Percentiles rank a stretch among this genome's conserved stretches.
Evolutionary conservation across 2,329 filamentous ascomycete genomes (phyloP).

Genomic region (Achaetomium macrosporum): DNA sequence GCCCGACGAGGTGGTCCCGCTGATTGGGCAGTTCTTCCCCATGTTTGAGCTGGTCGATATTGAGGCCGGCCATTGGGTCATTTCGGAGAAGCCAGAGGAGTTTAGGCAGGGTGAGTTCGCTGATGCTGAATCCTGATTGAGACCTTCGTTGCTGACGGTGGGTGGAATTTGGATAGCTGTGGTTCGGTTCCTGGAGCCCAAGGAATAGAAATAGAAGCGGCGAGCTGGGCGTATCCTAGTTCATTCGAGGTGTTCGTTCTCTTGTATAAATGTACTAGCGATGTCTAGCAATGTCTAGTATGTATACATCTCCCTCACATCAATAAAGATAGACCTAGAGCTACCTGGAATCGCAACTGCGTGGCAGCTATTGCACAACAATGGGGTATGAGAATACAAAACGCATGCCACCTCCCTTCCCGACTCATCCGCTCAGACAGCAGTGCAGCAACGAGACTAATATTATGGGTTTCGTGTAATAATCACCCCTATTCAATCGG

Average conservation of each 20-base stretch:
- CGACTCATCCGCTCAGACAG: no score
- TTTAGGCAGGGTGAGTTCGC: slow-evolving; percentile 62
- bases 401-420: no score
- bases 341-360: no score
- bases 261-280: not conserved
- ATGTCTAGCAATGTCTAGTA: not conserved
- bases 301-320: not conserved
- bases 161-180: slow-evolving; percentile 26
- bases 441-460: no score
- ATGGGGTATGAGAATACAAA: no score
- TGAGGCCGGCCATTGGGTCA: slow-evolving; percentile 80
- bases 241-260: no score
- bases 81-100: slow-evolving; percentile 77
- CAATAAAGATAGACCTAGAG: no score
- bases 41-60: slow-evolving; percentile 67
- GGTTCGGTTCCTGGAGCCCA: slow-evolving; percentile 30
- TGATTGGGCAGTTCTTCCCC: slow-evolving; percentile 78
- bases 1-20: slow-evolving; percentile 71
- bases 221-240: no score
- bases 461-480: no score
- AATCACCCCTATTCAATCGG: no score
- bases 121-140: not conserved
- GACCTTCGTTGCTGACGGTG: slow-evolving; percentile 1
- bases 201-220: slow-evolving; percentile 23
- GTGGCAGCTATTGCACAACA: no score